These are phyloP conservation scores for Phlebiopsis gigantea DNA, from an alignment of 768 basidiomycete species.

Conservation along the genomic window DNA sequence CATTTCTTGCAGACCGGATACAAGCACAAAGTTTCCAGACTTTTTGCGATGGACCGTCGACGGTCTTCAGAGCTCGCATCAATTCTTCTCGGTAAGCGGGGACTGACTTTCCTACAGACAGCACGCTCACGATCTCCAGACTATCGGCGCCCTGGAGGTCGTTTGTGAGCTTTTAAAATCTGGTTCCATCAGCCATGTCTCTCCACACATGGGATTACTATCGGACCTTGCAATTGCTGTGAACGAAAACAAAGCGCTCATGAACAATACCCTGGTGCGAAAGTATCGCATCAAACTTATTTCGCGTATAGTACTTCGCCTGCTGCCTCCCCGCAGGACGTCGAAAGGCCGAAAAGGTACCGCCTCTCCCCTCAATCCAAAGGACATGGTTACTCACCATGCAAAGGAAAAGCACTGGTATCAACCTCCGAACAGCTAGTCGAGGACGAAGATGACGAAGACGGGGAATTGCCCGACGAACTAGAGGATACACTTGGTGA, in stretches of 20 bases:
- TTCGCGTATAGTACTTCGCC: conserved; percentile 56
- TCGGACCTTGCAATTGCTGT: conserved; percentile 41
- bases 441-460: conserved; percentile 27
- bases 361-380: conserved; percentile 6
- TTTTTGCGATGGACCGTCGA: conserved; percentile 49
- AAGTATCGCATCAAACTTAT: conserved; percentile 66
- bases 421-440: conserved; percentile 14
- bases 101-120: not conserved
- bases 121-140: conserved; percentile 32
- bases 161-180: conserved; percentile 67
- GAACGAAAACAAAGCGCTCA: conserved; percentile 34
- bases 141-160: conserved; percentile 63
- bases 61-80: conserved; percentile 32
- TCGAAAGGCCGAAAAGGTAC: conserved; percentile 37
- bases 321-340: conserved; percentile 46
- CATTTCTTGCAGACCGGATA: conserved; percentile 48
- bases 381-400: not conserved
- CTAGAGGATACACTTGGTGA: conserved; percentile 43
- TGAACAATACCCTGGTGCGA: conserved; percentile 59
- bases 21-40: conserved; percentile 37
- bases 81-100: conserved; percentile 45
- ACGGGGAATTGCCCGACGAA: conserved; percentile 70
- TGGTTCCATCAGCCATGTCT: conserved; percentile 49
- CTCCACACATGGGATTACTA: conserved; percentile 37
- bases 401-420: conserved; percentile 19